Conservation (phyloP, 164 flowering plant genomes). For the Amborella trichopoda region DNA sequence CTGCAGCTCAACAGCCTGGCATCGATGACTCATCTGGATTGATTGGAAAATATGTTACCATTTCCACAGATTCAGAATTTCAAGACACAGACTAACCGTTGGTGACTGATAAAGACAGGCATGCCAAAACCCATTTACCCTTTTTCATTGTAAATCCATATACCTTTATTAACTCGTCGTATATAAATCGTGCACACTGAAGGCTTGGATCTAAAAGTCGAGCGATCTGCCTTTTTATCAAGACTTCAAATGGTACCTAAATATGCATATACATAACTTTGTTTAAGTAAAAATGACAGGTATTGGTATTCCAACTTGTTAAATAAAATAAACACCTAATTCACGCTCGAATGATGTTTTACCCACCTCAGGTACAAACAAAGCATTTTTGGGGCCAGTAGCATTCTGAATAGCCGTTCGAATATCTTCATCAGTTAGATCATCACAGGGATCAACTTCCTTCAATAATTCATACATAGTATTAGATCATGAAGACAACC, state of each 20-base stretch:
- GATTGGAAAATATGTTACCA: background rate
- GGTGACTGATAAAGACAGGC: too few relatives aligned
- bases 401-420: constrained; percentile 96
- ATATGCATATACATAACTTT: too few relatives aligned
- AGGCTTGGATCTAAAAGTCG: constrained; percentile 91
- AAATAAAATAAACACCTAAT: too few relatives aligned
- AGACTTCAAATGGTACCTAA: constrained; percentile 93
- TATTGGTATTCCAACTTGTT: too few relatives aligned
- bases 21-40: constrained; percentile 80
- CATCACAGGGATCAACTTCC: constrained; percentile 99
- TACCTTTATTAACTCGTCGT: constrained; percentile 87
- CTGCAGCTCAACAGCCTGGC: constrained; percentile 63
- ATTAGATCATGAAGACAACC: constrained; percentile 2
- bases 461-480: constrained; percentile 14
- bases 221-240: constrained; percentile 78
- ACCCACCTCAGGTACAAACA: constrained; percentile 92
- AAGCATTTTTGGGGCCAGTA: constrained; percentile 80
- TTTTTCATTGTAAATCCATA: too few relatives aligned
- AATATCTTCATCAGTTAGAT: constrained; percentile 88
- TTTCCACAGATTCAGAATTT: background rate
- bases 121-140: background rate
- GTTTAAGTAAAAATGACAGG: too few relatives aligned
- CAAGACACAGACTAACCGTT: too few relatives aligned
- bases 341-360: too few relatives aligned
- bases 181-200: constrained; percentile 89